Base-by-base conservation (phyloP, 768 basidiomycete species). In the Xerocomus potaroensis region DNA sequence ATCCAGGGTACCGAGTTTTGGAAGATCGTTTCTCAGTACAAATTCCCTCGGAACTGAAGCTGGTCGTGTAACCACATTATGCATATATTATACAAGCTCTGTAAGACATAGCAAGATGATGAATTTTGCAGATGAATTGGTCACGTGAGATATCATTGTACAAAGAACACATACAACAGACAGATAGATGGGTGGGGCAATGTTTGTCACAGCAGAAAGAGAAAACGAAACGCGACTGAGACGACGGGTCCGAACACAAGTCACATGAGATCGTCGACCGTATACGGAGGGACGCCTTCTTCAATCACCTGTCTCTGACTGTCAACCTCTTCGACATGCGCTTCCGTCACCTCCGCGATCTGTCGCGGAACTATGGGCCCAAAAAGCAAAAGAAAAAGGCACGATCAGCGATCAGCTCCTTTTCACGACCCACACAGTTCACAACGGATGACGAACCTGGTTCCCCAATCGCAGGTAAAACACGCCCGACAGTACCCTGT, bases 1-100 rank as follows among this genome's bases (percentile, higher is more conserved):
- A 62, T 68, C 21, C 83, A 85, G 11, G 34, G 38, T 8, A 26
- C 8, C 10, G 6, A 9, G 8, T 35, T 35, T 9, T 35, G 11
- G 18, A 11, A 39, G 38, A 39, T n/a, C 10, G 38, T 35, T 9
- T 19, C 34, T 2, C 16, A 35, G 34, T 19, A 35, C 34, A 21
- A 35, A 19, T 35, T 35, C 5, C n/a, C n/a, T n/a, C n/a, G n/a
- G n/a, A 10, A 18, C 33, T 22, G 34, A 35, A 35, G 21, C 34
- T 1, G 18, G 8, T 34, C 18, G 34, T 27, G 26, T 27, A 27
- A 27, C 26, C n/a, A n/a, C n/a, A n/a, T n/a, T 27, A 27, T 27
- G 26, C 26, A 10, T 35, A 21, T 35, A 4, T 22, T 19, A 35
- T 22, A 14, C 16, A 3, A 19, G 10, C 19, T 15, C 4, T 22